These are phyloP conservation scores for Talaromyces sp. DNA, from an alignment of 2,329 filamentous ascomycete genomes.

Conservation along the genomic window DNA sequence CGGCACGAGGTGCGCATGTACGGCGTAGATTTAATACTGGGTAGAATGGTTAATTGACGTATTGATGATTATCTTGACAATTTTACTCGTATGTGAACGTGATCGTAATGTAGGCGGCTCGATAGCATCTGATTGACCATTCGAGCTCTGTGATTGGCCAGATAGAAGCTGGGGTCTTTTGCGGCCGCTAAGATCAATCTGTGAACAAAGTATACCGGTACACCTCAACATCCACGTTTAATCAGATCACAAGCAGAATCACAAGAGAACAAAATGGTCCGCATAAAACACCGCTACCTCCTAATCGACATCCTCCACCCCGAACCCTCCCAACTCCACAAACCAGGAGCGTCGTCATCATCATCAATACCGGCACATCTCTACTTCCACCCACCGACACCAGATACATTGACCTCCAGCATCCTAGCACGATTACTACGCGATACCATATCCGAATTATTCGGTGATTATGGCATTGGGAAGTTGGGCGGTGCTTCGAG, in stretches of 20 bases:
- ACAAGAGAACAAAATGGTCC: conserved; percentile 63
- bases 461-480: conserved; percentile 80
- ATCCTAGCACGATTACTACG: conserved; percentile 68
- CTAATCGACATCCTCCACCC: conserved; percentile 94
- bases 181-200: background rate
- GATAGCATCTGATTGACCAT: background rate
- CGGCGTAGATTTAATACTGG: conserved; percentile 22
- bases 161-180: background rate
- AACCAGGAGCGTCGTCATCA: conserved; percentile 18
- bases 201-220: background rate
- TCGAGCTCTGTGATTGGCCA: background rate
- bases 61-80: background rate
- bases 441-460: conserved; percentile 67
- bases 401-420: conserved; percentile 65
- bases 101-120: background rate
- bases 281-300: conserved; percentile 92
- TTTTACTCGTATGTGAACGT: background rate
- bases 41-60: conserved; percentile 17
- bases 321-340: conserved; percentile 36
- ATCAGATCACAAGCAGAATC: background rate
- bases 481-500: conserved; percentile 62
- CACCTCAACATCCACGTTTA: background rate
- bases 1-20: conserved; percentile 20
- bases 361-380: conserved; percentile 57
- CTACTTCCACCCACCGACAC: conserved; percentile 75